Evolutionary conservation across 75 land plant species (phyloP), one percentile per base, ranked within the genome.

Genomic region (Picea sitchensis): DNA sequence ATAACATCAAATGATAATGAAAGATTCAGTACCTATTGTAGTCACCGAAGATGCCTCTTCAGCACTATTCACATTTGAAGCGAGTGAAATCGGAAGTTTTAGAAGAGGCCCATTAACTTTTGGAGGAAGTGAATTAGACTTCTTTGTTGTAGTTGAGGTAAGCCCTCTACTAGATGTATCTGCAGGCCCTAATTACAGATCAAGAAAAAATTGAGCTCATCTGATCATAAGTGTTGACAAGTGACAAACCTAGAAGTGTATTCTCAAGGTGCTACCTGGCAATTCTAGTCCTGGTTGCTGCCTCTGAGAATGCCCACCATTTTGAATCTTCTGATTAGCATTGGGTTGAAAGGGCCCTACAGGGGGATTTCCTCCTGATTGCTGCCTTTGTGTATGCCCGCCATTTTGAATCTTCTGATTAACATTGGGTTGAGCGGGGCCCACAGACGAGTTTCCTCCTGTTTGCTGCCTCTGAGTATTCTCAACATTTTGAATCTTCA

Each of bases 361-460:
- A 81, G 30, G 59, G 68, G 81, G 74, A 78, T 79, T 67, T 60
- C 82, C 84, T 73, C 82, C 72, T 58, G 64, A 79, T 51, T 67
- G 62, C 17, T 34, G 82, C 73, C 77, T 76, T 74, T 26, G 75
- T n/a, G 38, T 20, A 74, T 75, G 60, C 44, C 59, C 73, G 21
- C 38, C 63, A 61, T 80, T 81, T 26, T 62, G 84, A 61, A 54
- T 65, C 61, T 31, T 83, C 58, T 6, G 34, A 80, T 57, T 59
- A 30, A 32, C 44, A 72, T 63, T 81, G 7, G 73, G 26, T 32
- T 83, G 77, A 20, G 51, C 23, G 61, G 77, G 59, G 41, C 77
- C 76, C 62, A 65, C 84, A 64, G 30, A 51, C 59, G 82, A 63
- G 79, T 80, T 68, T 60, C 83, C 84, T 81, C 83, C 56, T 30